A percentile compares a stretch with the other conserved stretches of the same genome.
Evolutionary conservation across 148 eudicot species (phyloP).

Genomic region (Oxyria digyna): DNA sequence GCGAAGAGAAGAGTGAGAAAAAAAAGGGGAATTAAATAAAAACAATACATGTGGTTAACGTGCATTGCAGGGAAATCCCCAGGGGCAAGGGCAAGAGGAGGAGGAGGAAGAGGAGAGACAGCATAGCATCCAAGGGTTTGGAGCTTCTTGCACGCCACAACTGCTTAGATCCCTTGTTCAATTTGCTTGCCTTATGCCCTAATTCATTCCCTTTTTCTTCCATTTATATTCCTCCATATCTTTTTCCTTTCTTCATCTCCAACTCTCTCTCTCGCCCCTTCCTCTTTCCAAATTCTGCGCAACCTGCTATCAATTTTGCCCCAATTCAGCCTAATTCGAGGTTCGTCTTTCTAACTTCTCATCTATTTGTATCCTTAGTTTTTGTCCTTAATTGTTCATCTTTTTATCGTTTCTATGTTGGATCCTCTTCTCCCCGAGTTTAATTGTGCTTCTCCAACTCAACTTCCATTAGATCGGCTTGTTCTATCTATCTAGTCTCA

Average conservation of each 20-base stretch:
- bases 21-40: neutral
- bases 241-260: slow-evolving; percentile 2
- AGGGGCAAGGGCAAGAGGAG: too few species aligned
- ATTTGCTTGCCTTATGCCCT: slow-evolving; percentile 54
- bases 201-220: slow-evolving; percentile 41
- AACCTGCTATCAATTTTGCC: neutral
- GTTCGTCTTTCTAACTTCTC: slow-evolving; percentile 10
- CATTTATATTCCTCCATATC: slow-evolving; percentile 5
- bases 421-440: neutral
- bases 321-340: slow-evolving; percentile 10
- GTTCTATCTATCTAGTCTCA: neutral
- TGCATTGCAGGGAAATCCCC: slow-evolving; percentile 60
- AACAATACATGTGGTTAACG: slow-evolving; percentile 35
- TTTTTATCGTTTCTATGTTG: slow-evolving; percentile 6
- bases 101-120: slow-evolving; percentile 17
- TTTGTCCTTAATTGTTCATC: neutral
- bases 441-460: slow-evolving; percentile 3
- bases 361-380: neutral
- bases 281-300: neutral
- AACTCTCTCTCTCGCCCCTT: neutral
- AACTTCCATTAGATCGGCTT: neutral
- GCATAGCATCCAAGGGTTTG: slow-evolving; percentile 25
- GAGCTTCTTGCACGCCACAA: slow-evolving; percentile 75
- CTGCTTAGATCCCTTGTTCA: slow-evolving; percentile 38
- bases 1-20: neutral